Evolutionary conservation across 108 stramenopile genomes (phyloP).

Genomic region (Asterionellopsis glacialis): DNA sequence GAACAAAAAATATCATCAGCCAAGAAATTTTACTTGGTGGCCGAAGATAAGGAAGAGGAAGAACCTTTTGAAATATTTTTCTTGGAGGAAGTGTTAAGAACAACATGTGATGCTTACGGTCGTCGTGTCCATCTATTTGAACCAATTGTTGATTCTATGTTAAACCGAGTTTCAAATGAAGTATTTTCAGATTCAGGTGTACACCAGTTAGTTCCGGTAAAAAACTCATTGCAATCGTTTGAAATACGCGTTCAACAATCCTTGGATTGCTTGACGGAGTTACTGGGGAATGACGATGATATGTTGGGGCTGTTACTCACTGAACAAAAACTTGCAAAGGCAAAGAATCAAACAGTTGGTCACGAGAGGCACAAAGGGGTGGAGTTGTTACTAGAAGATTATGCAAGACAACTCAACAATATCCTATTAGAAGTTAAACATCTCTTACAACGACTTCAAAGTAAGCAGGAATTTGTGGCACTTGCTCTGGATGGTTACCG

Average conservation of each 20-base stretch:
- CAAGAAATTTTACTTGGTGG: not conserved
- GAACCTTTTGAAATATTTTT: constrained; percentile 73
- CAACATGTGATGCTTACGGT: constrained; percentile 69
- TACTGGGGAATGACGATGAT: constrained; percentile 78
- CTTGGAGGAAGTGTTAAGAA: constrained; percentile 72
- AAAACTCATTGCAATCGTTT: constrained; percentile 77
- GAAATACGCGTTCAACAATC: constrained; percentile 74
- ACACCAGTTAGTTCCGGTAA: constrained; percentile 76
- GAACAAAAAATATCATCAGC: not conserved
- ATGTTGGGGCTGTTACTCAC: constrained; percentile 78
- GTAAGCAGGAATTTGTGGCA: constrained; percentile 82
- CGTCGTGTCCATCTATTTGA: constrained; percentile 76
- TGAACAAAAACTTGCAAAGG: constrained; percentile 53
- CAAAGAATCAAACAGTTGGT: constrained; percentile 38
- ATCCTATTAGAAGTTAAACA: constrained; percentile 65
- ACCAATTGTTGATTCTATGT: constrained; percentile 76
- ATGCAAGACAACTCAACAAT: constrained; percentile 67
- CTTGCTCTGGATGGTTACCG: constrained; percentile 74
- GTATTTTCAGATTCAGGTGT: constrained; percentile 65
- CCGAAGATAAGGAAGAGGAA: constrained; percentile 27
- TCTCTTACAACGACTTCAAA: constrained; percentile 67
- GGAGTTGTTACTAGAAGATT: constrained; percentile 80
- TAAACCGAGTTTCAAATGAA: constrained; percentile 59
- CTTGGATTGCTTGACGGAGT: constrained; percentile 56
- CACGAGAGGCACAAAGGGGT: constrained; percentile 59